Conservation (phyloP, 305 asterid species). For the Salvia sclarea region DNA sequence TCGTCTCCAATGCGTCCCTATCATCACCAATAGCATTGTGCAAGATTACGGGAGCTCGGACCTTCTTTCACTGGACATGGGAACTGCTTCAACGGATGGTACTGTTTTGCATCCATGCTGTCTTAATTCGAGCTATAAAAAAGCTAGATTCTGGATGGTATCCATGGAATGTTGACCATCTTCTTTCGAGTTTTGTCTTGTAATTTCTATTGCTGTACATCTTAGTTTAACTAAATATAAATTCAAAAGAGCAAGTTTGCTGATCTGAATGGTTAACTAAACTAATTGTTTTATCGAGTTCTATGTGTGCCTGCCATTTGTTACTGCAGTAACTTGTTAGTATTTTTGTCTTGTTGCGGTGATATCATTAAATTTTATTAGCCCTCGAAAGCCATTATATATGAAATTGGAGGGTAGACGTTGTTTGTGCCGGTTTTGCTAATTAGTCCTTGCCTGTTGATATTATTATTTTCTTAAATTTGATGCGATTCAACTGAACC, state of each 20-base stretch:
- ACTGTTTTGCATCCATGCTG: conserved; percentile 3
- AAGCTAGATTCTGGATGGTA: conserved; percentile 30
- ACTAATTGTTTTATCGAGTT: neutral
- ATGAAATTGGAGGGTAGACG: too few species aligned
- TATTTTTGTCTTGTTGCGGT: too few species aligned
- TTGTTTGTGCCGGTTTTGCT: too few species aligned
- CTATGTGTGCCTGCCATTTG: neutral
- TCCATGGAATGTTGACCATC: conserved; percentile 25
- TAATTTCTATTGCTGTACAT: conserved; percentile 30
- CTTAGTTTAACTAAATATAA: conserved; percentile 5
- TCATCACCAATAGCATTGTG: conserved; percentile 38
- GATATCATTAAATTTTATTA: too few species aligned
- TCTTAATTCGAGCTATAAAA: conserved; percentile 2
- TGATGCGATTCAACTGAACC: too few species aligned
- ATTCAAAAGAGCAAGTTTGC: conserved; percentile 12
- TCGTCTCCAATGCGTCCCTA: conserved; percentile 63
- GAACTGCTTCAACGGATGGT: neutral
- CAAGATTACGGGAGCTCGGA: neutral
- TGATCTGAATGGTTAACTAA: neutral
- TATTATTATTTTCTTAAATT: too few species aligned
- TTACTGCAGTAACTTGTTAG: too few species aligned
- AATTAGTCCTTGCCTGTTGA: too few species aligned
- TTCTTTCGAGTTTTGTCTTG: neutral
- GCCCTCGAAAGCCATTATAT: too few species aligned
- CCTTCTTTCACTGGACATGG: conserved; percentile 18